These are phyloP conservation scores for Gaertneriomyces sp. DNA, from an alignment of 192 early-diverging fungal species.

Conservation along the genomic window DNA sequence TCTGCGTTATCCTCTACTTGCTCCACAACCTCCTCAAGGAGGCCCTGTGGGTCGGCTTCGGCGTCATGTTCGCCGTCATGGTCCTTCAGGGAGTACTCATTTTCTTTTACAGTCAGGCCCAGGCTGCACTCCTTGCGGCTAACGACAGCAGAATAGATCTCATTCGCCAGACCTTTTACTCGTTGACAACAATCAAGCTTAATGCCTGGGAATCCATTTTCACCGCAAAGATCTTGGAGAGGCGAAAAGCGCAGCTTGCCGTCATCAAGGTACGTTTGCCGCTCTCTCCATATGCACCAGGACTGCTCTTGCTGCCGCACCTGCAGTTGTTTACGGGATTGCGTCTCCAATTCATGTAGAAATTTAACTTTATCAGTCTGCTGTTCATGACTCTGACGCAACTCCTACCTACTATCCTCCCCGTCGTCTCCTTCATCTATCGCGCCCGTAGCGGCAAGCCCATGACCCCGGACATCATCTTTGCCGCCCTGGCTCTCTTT, in stretches of 20 bases:
- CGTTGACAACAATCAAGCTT: constrained; percentile 59
- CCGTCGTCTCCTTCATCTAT: constrained; percentile 19
- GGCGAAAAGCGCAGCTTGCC: constrained; percentile 69
- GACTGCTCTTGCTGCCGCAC: constrained; percentile 39
- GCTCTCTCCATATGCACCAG: constrained; percentile 30
- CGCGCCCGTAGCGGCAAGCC: constrained; percentile 9
- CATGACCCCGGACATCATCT: constrained; percentile 51
- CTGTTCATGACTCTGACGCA: background rate
- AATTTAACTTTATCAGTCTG: constrained; percentile 24
- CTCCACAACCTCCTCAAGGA: constrained; percentile 21
- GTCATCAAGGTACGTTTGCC: constrained; percentile 67
- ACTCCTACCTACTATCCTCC: background rate
- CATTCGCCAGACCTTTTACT: constrained; percentile 4
- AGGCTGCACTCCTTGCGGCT: background rate
- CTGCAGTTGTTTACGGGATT: constrained; percentile 44
- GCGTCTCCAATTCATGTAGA: constrained; percentile 36
- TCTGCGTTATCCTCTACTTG: constrained; percentile 19
- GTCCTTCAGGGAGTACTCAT: constrained; percentile 6
- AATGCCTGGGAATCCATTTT: constrained; percentile 88
- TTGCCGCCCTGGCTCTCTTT: constrained; percentile 57
- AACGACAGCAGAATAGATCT: constrained; percentile 3
- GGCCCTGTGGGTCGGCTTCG: constrained; percentile 5
- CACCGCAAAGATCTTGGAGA: constrained; percentile 55
- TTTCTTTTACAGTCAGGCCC: constrained; percentile 1
- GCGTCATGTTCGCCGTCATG: constrained; percentile 3